A percentile compares a stretch with the other conserved stretches of the same genome.
Conservation (phyloP, 257 asterid species). For the Eucommia ulmoides region DNA sequence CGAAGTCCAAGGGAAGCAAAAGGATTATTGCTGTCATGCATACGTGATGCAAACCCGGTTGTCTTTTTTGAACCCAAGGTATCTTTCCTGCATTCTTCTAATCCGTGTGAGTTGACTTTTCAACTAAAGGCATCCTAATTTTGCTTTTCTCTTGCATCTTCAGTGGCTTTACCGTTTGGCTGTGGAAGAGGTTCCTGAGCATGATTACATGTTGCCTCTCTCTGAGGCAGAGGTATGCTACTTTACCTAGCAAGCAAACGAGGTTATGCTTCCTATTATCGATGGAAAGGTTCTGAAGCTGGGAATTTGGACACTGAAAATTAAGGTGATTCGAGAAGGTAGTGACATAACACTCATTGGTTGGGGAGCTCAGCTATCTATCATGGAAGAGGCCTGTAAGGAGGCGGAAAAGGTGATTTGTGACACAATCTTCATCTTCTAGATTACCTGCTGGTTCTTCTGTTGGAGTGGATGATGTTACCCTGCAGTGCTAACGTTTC, state of each 20-base stretch:
- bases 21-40: slow-evolving; percentile 69
- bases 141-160: background rate
- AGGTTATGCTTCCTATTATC: too few species aligned
- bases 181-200: slow-evolving; percentile 89
- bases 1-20: slow-evolving; percentile 94
- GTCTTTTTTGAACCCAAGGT: slow-evolving; percentile 97
- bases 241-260: too few species aligned
- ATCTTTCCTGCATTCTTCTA: background rate
- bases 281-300: slow-evolving; percentile 6
- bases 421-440: slow-evolving; percentile 2
- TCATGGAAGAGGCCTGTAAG: slow-evolving; percentile 75
- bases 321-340: slow-evolving; percentile 87
- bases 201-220: slow-evolving; percentile 79
- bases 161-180: slow-evolving; percentile 97
- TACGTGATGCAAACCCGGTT: slow-evolving; percentile 92
- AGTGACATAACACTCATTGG: slow-evolving; percentile 92
- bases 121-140: background rate
- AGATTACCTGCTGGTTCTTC: too few species aligned
- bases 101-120: background rate
- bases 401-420: slow-evolving; percentile 79
- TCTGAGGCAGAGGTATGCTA: slow-evolving; percentile 88
- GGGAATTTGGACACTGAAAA: slow-evolving; percentile 9
- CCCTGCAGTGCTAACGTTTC: too few species aligned
- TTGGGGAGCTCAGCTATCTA: slow-evolving; percentile 93
- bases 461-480: too few species aligned